A percentile compares a stretch with the other conserved stretches of the same genome.
Conservation (phyloP, 1,284 basidiomycete genomes). For the Lentinula novae-zelandiae region DNA sequence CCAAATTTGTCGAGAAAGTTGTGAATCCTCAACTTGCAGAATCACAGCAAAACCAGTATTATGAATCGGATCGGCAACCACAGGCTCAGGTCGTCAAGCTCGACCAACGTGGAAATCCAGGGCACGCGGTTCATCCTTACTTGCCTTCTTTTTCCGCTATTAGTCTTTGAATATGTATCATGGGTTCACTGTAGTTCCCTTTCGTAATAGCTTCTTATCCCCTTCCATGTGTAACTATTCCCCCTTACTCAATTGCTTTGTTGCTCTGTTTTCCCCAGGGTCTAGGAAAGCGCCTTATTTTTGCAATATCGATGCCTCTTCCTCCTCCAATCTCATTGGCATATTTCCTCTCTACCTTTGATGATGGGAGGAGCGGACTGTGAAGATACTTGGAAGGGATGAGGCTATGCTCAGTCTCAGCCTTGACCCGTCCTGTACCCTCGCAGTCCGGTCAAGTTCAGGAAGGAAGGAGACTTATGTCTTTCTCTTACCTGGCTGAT, state of each 20-base stretch:
- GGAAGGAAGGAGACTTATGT: background rate
- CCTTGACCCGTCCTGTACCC: background rate
- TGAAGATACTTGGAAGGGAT: background rate
- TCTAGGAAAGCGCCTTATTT: too few species aligned
- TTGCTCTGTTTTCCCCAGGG: too few species aligned
- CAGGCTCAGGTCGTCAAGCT: background rate
- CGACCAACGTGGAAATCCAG: background rate
- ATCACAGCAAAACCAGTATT: background rate
- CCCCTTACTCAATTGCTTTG: too few species aligned
- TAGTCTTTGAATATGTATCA: too few species aligned
- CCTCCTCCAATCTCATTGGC: conserved; percentile 2
- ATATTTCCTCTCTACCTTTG: background rate
- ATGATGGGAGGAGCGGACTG: background rate
- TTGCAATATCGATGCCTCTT: background rate
- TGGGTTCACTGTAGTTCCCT: too few species aligned
- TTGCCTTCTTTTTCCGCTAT: too few species aligned
- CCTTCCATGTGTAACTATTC: too few species aligned
- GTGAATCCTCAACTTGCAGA: background rate
- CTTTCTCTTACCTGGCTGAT: background rate
- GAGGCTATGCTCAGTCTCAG: background rate
- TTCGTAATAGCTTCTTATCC: too few species aligned
- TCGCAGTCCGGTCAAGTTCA: background rate
- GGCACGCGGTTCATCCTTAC: too few species aligned
- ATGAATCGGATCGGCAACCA: background rate
- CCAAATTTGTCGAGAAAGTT: background rate